phyloP scores from a whole-genome alignment of 441 rosid species.

The Raphanus hybrid region DNA sequence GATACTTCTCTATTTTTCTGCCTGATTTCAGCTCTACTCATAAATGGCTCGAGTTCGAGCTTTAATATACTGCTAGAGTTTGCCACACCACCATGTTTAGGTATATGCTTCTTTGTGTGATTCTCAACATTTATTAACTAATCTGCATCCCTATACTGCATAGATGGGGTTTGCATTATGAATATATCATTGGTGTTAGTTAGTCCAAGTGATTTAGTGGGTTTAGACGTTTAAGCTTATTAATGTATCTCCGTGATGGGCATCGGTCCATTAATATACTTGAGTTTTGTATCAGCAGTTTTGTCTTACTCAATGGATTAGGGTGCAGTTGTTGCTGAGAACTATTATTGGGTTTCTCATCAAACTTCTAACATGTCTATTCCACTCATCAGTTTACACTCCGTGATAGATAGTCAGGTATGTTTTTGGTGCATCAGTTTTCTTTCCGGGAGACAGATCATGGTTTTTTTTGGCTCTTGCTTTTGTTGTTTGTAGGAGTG shows the following conservation, averaged over 20 bases:
- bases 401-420: too few relatives aligned
- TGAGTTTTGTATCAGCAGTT: neutral
- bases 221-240: neutral
- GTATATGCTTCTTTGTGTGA: slow-evolving; percentile 40
- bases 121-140: neutral
- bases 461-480: too few relatives aligned
- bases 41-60: slow-evolving; percentile 92
- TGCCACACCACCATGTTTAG: slow-evolving; percentile 90
- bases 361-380: too few relatives aligned
- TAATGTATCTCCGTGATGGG: neutral
- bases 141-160: neutral
- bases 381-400: too few relatives aligned
- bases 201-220: neutral
- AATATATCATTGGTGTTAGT: neutral
- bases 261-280: neutral
- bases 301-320: too few relatives aligned
- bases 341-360: too few relatives aligned
- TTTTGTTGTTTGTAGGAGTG: too few relatives aligned
- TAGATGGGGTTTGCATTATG: neutral
- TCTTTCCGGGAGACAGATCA: too few relatives aligned
- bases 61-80: slow-evolving; percentile 90
- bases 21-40: slow-evolving; percentile 70
- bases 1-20: neutral
- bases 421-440: too few relatives aligned
- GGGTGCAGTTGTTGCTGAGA: too few relatives aligned